Conservation (phyloP, 345 rosid species). For the Euphorbia tirucalli region DNA sequence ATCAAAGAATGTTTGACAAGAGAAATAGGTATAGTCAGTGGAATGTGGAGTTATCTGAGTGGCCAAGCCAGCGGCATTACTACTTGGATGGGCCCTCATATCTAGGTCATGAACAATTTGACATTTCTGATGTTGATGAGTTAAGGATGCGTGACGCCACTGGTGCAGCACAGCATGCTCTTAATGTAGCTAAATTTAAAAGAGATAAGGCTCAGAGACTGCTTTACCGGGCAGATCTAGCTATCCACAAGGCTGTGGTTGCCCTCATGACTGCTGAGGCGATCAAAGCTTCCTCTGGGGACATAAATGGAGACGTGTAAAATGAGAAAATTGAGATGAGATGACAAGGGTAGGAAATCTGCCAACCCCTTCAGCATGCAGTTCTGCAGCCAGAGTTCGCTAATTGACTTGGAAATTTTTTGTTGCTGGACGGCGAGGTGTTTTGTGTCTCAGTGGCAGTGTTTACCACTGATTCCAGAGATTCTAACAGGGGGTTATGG, state of each 20-base stretch:
- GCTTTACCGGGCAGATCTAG: conserved; percentile 75
- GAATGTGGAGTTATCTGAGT: conserved; percentile 49
- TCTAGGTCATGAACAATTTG: conserved; percentile 41
- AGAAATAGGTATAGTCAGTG: conserved; percentile 44
- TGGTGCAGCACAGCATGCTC: conserved; percentile 72
- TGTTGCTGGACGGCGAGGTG: conserved; percentile 25
- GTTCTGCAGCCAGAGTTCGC: conserved; percentile 14
- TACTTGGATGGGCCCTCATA: conserved; percentile 36
- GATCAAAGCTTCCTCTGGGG: conserved; percentile 53
- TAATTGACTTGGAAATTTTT: conserved; percentile 3
- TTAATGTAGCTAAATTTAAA: conserved; percentile 63
- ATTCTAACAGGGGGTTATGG: conserved; percentile 13
- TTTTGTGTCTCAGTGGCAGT: conserved; percentile 12
- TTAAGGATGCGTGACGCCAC: conserved; percentile 66
- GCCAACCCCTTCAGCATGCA: conserved; percentile 20
- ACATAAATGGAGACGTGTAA: conserved; percentile 43
- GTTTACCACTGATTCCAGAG: conserved; percentile 1
- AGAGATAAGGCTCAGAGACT: conserved; percentile 77
- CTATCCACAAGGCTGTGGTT: conserved; percentile 85
- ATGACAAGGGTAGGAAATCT: conserved; percentile 19
- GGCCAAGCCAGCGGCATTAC: conserved; percentile 44
- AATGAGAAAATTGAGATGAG: conserved; percentile 17
- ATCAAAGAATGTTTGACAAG: conserved; percentile 43
- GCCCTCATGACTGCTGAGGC: conserved; percentile 91
- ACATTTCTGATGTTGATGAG: conserved; percentile 62